Percentiles rank a stretch among this genome's conserved stretches.
Evolutionary conservation across 2,329 filamentous ascomycete genomes (phyloP).

Genomic region (Albifimbria verrucaria): DNA sequence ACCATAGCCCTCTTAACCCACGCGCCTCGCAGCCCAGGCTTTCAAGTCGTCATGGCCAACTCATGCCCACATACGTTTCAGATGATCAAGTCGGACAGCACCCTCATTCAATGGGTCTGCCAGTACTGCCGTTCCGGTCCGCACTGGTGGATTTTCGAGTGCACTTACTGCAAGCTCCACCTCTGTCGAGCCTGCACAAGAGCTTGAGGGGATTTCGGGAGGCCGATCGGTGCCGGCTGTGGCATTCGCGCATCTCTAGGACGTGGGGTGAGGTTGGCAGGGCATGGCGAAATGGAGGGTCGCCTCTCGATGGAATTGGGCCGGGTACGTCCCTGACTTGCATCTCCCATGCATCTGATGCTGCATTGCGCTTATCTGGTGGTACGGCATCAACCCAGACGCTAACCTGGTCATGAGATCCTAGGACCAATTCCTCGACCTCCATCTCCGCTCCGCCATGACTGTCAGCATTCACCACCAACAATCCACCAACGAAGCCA

Average conservation of each 20-base stretch:
- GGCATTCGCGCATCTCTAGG: background rate
- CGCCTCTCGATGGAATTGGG: background rate
- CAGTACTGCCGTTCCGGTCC: constrained; percentile 61
- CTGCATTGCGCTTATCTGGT: background rate
- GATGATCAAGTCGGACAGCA: constrained; percentile 65
- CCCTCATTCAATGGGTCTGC: constrained; percentile 64
- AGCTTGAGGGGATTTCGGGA: constrained; percentile 5
- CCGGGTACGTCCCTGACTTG: background rate
- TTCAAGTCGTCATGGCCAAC: constrained; percentile 39
- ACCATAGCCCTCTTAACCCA: constrained; percentile 9
- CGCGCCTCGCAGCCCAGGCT: constrained; percentile 8
- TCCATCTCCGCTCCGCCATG: too few species aligned
- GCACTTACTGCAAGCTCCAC: constrained; percentile 65
- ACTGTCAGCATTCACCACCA: too few species aligned
- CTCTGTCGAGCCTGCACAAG: constrained; percentile 58
- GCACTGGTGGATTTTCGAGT: constrained; percentile 68
- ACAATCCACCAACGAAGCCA: too few species aligned
- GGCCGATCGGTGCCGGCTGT: background rate
- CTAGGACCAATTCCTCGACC: background rate
- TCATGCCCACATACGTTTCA: constrained; percentile 61
- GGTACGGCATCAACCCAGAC: background rate
- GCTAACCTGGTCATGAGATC: background rate
- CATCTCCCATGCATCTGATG: background rate
- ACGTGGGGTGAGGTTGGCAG: background rate
- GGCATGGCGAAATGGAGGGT: background rate